These are phyloP conservation scores for Trametes hirsuta DNA, from an alignment of 1,284 basidiomycete genomes.

Conservation along the genomic window DNA sequence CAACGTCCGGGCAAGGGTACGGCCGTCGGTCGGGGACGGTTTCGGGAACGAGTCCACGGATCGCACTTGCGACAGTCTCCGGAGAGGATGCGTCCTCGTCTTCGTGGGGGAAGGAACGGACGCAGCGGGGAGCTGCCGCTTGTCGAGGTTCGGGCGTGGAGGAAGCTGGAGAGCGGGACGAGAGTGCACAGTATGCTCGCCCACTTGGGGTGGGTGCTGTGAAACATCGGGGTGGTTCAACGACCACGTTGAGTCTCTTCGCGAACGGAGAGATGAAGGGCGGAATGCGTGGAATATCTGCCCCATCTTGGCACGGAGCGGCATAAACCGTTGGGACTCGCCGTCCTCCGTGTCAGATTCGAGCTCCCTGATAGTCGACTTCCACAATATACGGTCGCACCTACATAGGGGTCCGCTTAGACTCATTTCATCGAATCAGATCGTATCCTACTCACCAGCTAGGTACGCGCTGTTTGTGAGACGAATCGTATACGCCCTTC, in stretches of 20 bases:
- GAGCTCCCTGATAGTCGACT: constrained; percentile 60
- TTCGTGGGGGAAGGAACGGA: constrained; percentile 5
- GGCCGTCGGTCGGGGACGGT: background rate
- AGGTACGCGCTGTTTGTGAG: constrained; percentile 78
- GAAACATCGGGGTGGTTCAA: constrained; percentile 19
- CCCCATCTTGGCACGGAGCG: constrained; percentile 49
- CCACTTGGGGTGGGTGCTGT: background rate
- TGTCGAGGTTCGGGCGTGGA: background rate
- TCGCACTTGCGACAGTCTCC: constrained; percentile 9
- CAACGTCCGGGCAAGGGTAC: constrained; percentile 11
- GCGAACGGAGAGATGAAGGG: constrained; percentile 46
- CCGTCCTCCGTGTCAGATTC: constrained; percentile 42
- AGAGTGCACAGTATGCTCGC: background rate
- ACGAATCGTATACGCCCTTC: constrained; percentile 75
- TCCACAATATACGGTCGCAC: constrained; percentile 83
- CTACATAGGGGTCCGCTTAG: constrained; percentile 37
- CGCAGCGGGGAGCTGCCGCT: constrained; percentile 1
- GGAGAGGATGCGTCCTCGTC: background rate
- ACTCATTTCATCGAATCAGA: background rate
- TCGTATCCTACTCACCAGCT: constrained; percentile 59
- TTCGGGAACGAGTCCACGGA: constrained; percentile 20
- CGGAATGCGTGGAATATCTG: constrained; percentile 61
- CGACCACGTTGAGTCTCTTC: constrained; percentile 42
- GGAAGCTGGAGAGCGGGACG: background rate
- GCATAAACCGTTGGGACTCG: constrained; percentile 30